Evolutionary conservation across 257 asterid species (phyloP).

Genomic region (Nemophila menziesii): DNA sequence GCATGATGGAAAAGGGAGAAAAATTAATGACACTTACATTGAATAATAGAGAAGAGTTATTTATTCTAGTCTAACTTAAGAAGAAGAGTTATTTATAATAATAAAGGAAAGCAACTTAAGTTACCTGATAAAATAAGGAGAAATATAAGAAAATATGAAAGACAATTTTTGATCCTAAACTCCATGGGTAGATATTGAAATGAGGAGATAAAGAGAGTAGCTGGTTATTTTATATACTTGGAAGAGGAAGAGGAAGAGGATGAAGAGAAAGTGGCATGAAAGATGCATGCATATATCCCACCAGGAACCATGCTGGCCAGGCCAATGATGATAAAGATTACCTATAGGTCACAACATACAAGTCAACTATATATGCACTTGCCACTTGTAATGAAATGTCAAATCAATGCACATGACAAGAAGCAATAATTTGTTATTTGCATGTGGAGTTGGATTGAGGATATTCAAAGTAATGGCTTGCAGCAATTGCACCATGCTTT

Average conservation of each 20-base stretch:
- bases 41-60: neutral
- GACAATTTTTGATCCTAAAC: constrained; percentile 21
- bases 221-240: neutral
- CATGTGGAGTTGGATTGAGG: no score
- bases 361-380: no score
- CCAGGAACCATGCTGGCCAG: no score
- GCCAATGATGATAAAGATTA: constrained; percentile 63
- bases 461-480: constrained; percentile 21
- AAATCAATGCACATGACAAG: constrained; percentile 18
- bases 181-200: constrained; percentile 23
- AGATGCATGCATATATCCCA: neutral
- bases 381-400: constrained; percentile 24
- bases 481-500: no score
- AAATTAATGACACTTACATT: neutral
- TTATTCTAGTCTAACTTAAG: neutral
- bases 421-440: constrained; percentile 21
- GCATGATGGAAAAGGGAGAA: neutral
- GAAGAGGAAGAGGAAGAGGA: constrained; percentile 5
- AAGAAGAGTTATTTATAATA: neutral
- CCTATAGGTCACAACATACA: constrained; percentile 22
- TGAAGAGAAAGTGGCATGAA: constrained; percentile 16
- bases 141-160: constrained; percentile 19
- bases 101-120: neutral
- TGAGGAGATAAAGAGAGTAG: no score
- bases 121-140: constrained; percentile 40